These are phyloP conservation scores for Phytophthora quininea DNA, from an alignment of 352 stramenopile genomes.

Conservation along the genomic window DNA sequence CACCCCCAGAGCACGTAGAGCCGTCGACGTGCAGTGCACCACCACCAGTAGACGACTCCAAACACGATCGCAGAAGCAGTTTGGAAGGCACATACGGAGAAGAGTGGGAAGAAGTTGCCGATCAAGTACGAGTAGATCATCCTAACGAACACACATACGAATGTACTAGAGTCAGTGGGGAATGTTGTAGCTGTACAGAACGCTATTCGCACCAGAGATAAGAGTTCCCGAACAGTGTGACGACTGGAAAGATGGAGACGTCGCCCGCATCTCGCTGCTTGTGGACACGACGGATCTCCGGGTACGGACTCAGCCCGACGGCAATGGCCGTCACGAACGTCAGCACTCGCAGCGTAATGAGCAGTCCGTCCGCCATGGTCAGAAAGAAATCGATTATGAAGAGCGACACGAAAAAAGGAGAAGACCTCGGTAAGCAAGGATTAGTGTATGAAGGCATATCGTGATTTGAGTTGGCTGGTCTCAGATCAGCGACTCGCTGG, in stretches of 20 bases:
- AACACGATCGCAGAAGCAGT: conserved; percentile 24
- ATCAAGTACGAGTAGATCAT: conserved; percentile 36
- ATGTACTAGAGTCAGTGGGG: neutral
- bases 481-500: too few species aligned
- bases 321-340: conserved; percentile 30
- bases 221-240: conserved; percentile 31
- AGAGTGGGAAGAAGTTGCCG: conserved; percentile 35
- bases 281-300: conserved; percentile 28
- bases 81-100: conserved; percentile 25
- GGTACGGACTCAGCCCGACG: conserved; percentile 23
- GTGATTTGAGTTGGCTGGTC: too few species aligned
- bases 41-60: conserved; percentile 20
- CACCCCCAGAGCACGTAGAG: conserved; percentile 27
- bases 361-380: conserved; percentile 6
- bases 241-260: conserved; percentile 32
- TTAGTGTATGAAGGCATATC: conserved; percentile 11
- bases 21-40: conserved; percentile 15
- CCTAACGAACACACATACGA: conserved; percentile 11
- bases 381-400: too few species aligned
- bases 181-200: neutral
- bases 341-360: conserved; percentile 24
- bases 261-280: conserved; percentile 17
- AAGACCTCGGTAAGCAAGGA: conserved; percentile 10
- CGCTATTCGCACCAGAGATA: conserved; percentile 19
- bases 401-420: conserved; percentile 14